Base-by-base conservation (phyloP, 2,329 filamentous ascomycete species). In the Fusarium udum region DNA sequence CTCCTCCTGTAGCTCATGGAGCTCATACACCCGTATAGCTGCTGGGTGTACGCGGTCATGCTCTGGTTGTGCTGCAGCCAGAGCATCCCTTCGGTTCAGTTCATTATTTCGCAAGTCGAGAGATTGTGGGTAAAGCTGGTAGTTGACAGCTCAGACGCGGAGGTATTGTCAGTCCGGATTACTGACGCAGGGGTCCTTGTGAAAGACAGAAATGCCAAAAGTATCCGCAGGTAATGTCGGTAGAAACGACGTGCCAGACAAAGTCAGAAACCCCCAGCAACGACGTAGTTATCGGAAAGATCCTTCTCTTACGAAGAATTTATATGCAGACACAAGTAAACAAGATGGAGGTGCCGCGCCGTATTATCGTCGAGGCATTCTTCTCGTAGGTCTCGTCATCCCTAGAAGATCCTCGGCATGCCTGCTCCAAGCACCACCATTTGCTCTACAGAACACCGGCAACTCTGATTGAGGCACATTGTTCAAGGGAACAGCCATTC, bases 371-470 rank as follows among this genome's bases (percentile, higher is more conserved):
- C 64, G 66, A 24, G 51, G 34, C 20, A 46, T 52, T 40, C 62
- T 69, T 58, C 64, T 72, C 79, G 53, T 83, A 40, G 91, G 91
- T 53, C 89, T 85, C 77, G 86, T 89, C 76, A 84, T 87, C 42
- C 88, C 90, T 70, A 93, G 87, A 52, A 93, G 77, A 78, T 93
- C 92, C 72, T 89, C 85, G 2, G 92, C 91, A 77, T 93, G 91
- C 31, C 85, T 87, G 74, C 90, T 93, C 92, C 92, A 93, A 1
- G 92, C 88, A 6, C 91, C 91, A 22, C 88, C 83, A 73, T 87
- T 88, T 7, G 84, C 86, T 75, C 83, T 86, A 4, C 81, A 81
- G 64, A 88, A 87, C 4, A 83, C 84, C 15, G 84, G 83, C 65
- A 86, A 77, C 36, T 64, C 58, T 55, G 73, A 63, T 28, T 63